Base-by-base conservation (phyloP, 163 green algal genomes). In the Chlorella variabilis region DNA sequence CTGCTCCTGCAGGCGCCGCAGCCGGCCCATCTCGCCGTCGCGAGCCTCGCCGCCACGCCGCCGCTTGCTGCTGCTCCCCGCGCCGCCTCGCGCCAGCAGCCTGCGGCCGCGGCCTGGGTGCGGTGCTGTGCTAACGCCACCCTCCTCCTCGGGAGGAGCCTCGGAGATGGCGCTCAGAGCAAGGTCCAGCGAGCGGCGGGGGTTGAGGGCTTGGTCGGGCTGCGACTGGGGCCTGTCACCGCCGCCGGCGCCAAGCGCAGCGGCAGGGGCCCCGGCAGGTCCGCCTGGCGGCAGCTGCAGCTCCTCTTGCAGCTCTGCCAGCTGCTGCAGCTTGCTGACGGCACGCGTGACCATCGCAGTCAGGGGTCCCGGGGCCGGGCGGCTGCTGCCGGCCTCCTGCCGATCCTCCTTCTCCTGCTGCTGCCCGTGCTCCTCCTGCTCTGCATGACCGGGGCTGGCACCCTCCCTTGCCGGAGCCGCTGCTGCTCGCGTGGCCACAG, bases 301-400 rank as follows among this genome's bases (percentile, higher is more conserved):
- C 56, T 73, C 75, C 29, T 71, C 58, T 29, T 81, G 51, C 38
- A 81, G 75, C 31, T 73, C 58, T 2, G 61, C 51, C 58, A 81
- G 75, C 75, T 81, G 75, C 41, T 49, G 58, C 75, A 81, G 59
- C 75, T 71, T 81, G 75, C 75, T 81, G 27, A 81, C 75, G 0
- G 75, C 75, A 0, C 33, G 21, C 2, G 20, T 34, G 5, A 81
- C 75, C 75, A 81, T 81, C 13, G 21, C 29, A 23, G 75, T 81
- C 6, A 81, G 75, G 3, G 75, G 58, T 20, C 71, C 71, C 2
- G 49, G 33, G 0, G n/a, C 41, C 36, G 6, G n/a, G 29, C 42
- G 21, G 65, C 36, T 51, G 25, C 42, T 62, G n/a, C 39, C 31
- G 33, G 11, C 34, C 62, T 39, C 7, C 9, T 76, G 42, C 31